phyloP scores from a whole-genome alignment of 1,284 basidiomycete genomes.

The Marasmius sp. region DNA sequence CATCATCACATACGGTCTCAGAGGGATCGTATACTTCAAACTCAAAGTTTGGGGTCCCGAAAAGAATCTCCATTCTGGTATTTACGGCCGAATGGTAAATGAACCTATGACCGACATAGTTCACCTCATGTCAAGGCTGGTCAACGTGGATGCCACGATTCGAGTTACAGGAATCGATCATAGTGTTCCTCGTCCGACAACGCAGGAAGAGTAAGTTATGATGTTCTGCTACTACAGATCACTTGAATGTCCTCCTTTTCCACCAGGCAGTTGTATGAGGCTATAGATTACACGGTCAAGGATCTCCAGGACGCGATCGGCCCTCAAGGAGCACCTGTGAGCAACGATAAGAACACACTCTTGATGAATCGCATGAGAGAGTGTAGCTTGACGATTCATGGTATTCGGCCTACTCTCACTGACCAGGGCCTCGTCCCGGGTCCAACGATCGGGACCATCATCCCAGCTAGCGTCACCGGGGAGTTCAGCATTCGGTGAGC shows the following conservation, averaged over 20 bases:
- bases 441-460: conserved; percentile 78
- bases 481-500: conserved; percentile 91
- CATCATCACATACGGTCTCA: conserved; percentile 75
- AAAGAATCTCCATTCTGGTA: conserved; percentile 90
- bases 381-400: conserved; percentile 91
- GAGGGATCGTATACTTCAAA: conserved; percentile 91
- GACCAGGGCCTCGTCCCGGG: conserved; percentile 71
- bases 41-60: conserved; percentile 83
- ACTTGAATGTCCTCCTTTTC: background rate
- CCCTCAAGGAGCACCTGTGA: conserved; percentile 67
- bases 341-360: conserved; percentile 79
- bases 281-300: conserved; percentile 70
- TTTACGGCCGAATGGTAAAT: conserved; percentile 86
- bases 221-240: background rate
- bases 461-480: conserved; percentile 86
- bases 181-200: conserved; percentile 77
- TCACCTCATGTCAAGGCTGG: conserved; percentile 83
- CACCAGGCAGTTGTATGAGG: conserved; percentile 62
- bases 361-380: conserved; percentile 90
- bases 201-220: conserved; percentile 65
- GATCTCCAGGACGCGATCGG: conserved; percentile 87
- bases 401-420: conserved; percentile 96
- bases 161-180: conserved; percentile 91
- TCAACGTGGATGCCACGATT: conserved; percentile 81
- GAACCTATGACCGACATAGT: conserved; percentile 88